phyloP scores from a whole-genome alignment of 2,329 filamentous ascomycete species.

The Nothophaeocryptopus gaeumannii region DNA sequence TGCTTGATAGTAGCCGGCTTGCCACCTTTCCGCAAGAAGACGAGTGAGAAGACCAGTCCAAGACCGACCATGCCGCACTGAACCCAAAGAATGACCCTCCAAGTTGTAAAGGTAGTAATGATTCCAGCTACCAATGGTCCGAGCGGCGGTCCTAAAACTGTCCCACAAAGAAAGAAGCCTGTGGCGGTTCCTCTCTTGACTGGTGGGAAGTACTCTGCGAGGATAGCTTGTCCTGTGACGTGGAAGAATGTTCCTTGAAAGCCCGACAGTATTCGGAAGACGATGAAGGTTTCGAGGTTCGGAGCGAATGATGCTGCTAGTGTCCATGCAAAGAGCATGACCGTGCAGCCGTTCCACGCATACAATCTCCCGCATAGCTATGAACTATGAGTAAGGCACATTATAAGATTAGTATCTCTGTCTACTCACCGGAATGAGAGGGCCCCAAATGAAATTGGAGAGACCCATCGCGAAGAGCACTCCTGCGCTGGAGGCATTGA shows the following conservation, averaged over 20 bases:
- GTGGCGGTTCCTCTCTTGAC: constrained; percentile 67
- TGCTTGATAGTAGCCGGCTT: constrained; percentile 33
- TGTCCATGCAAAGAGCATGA: constrained; percentile 63
- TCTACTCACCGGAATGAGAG: constrained; percentile 48
- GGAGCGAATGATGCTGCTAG: constrained; percentile 68
- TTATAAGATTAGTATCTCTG: background rate
- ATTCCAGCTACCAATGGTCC: constrained; percentile 69
- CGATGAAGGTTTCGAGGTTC: constrained; percentile 65
- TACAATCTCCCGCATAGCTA: constrained; percentile 41
- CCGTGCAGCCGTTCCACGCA: constrained; percentile 55
- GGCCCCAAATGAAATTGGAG: constrained; percentile 66
- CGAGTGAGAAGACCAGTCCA: constrained; percentile 57
- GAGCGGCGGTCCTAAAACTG: constrained; percentile 63
- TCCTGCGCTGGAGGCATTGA: constrained; percentile 69
- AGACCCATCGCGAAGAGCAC: constrained; percentile 70
- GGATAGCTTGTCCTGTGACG: constrained; percentile 64
- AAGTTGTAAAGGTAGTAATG: constrained; percentile 68
- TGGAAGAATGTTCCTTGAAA: constrained; percentile 73
- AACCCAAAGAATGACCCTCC: constrained; percentile 75
- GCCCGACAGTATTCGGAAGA: constrained; percentile 68
- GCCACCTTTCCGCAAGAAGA: constrained; percentile 60
- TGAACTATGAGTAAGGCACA: background rate
- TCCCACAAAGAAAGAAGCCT: constrained; percentile 67
- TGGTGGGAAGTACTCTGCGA: constrained; percentile 52
- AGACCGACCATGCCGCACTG: constrained; percentile 63